phyloP scores from a whole-genome alignment of 176 grass and related monocot species.

The Musa acuminata region DNA sequence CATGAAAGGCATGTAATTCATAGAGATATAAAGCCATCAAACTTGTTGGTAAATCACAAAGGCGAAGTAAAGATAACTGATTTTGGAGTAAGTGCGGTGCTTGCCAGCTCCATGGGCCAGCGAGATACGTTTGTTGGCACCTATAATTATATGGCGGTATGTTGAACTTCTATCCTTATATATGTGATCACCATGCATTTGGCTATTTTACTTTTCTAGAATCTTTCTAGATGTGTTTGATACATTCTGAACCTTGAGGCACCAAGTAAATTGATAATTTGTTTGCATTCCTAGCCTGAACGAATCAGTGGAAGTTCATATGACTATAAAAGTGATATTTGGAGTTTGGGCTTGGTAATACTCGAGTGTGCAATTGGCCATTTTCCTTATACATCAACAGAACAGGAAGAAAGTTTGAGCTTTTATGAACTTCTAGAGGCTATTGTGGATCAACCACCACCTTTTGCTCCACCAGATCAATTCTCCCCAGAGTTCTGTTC shows the following conservation, averaged over 20 bases:
- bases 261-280: slow-evolving; percentile 15
- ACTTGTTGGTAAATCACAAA: slow-evolving; percentile 86
- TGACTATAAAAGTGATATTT: slow-evolving; percentile 95
- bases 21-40: slow-evolving; percentile 93
- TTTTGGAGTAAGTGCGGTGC: slow-evolving; percentile 84
- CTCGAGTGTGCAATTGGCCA: slow-evolving; percentile 87
- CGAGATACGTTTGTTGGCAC: slow-evolving; percentile 95
- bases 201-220: background rate
- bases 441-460: slow-evolving; percentile 91
- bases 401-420: slow-evolving; percentile 62
- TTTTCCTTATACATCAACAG: slow-evolving; percentile 80
- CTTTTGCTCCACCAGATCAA: slow-evolving; percentile 76
- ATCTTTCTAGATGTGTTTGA: background rate
- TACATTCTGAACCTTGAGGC: slow-evolving; percentile 5
- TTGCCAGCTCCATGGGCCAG: slow-evolving; percentile 85
- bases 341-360: slow-evolving; percentile 93
- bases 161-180: slow-evolving; percentile 18
- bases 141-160: slow-evolving; percentile 96
- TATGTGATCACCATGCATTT: background rate
- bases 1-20: slow-evolving; percentile 94
- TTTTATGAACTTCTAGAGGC: slow-evolving; percentile 96
- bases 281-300: slow-evolving; percentile 55
- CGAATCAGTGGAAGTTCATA: slow-evolving; percentile 89
- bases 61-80: slow-evolving; percentile 96
- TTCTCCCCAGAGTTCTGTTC: slow-evolving; percentile 93